A percentile compares a stretch with the other conserved stretches of the same genome.
Conservation (phyloP, 306 rosid species). For the Fragaria vesca region DNA sequence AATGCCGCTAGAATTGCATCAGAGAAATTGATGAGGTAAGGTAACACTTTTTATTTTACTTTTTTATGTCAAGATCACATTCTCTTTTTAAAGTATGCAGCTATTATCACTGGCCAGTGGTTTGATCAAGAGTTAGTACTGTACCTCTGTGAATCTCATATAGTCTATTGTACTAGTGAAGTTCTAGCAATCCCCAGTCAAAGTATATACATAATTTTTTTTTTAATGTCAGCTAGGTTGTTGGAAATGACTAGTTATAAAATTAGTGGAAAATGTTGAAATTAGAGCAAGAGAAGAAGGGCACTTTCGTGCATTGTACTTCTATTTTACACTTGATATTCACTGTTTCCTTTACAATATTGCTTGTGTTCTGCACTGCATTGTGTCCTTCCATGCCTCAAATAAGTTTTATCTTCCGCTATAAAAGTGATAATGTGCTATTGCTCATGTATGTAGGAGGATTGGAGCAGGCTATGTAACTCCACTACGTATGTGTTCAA, state of each 20-base stretch:
- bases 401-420: not conserved
- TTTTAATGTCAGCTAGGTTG: not conserved
- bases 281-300: slow-evolving; percentile 2
- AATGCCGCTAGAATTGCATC: slow-evolving; percentile 78
- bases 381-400: not conserved
- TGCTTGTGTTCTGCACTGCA: not conserved
- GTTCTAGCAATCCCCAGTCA: slow-evolving; percentile 1
- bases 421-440: not conserved
- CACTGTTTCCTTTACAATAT: slow-evolving; percentile 4
- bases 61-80: not conserved
- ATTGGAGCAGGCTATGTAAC: slow-evolving; percentile 78
- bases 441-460: slow-evolving; percentile 49
- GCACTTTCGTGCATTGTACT: not conserved
- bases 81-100: not conserved
- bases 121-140: not conserved
- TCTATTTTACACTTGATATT: not conserved
- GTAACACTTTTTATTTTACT: not conserved
- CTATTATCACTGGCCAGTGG: not conserved
- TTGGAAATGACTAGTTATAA: not conserved
- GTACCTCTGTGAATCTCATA: not conserved
- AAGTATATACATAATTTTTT: not conserved
- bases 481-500: slow-evolving; percentile 67
- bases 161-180: not conserved
- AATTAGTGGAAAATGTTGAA: not conserved
- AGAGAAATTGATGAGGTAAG: slow-evolving; percentile 76